These are phyloP conservation scores for Inonotus obliquus DNA, from an alignment of 1,284 basidiomycete genomes.

Conservation along the genomic window DNA sequence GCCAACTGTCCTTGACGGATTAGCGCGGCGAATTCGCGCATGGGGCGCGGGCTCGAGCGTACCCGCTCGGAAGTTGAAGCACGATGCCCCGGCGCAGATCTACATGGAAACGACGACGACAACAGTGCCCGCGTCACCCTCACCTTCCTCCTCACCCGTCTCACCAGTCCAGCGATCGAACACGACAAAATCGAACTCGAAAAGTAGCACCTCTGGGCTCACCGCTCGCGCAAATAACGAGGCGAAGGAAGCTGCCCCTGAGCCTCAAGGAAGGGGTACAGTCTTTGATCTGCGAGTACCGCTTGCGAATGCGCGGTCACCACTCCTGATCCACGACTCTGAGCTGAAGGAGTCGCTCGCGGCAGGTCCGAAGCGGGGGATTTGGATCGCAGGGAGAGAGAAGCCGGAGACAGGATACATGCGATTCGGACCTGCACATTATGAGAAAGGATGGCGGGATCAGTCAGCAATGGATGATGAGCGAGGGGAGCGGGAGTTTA, in stretches of 20 bases:
- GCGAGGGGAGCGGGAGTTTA: constrained; percentile 11
- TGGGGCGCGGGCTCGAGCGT: constrained; percentile 1
- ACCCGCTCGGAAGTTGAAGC: neutral
- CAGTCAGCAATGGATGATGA: constrained; percentile 18
- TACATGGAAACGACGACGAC: constrained; percentile 6
- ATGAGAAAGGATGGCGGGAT: constrained; percentile 13
- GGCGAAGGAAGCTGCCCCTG: neutral
- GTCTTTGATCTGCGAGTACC: neutral
- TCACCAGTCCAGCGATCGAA: neutral
- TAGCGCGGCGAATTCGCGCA: constrained; percentile 2
- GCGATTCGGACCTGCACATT: neutral
- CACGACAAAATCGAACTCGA: neutral
- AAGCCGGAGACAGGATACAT: neutral
- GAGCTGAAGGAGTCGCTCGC: constrained; percentile 9
- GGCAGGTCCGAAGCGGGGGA: constrained; percentile 6
- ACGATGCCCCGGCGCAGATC: neutral
- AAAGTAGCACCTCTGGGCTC: neutral
- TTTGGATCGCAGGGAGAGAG: constrained; percentile 6
- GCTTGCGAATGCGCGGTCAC: neutral
- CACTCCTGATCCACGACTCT: neutral
- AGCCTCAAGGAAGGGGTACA: neutral
- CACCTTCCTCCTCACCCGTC: neutral
- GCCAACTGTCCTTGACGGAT: constrained; percentile 2
- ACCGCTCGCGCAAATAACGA: neutral
- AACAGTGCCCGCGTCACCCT: constrained; percentile 1